Percentiles rank a stretch among this genome's conserved stretches.
Evolutionary conservation across 805 yeast genomes (phyloP).

Genomic region (Maudiozyma serrabonitensis): DNA sequence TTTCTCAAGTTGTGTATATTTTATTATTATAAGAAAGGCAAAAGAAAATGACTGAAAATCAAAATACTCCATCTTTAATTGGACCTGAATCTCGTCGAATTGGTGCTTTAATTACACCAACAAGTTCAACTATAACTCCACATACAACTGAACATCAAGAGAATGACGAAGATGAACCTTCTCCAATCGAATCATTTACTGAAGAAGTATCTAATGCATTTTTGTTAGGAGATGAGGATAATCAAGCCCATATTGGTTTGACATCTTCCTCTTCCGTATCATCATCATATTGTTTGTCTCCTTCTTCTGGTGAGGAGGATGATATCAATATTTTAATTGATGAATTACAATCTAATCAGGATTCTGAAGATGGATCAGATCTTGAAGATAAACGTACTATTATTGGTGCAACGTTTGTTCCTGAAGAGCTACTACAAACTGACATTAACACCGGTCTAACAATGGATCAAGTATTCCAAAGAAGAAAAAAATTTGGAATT

Average conservation of each 20-base stretch:
- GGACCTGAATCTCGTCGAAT: neutral
- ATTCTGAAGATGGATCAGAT: conserved; percentile 39
- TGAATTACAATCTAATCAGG: conserved; percentile 63
- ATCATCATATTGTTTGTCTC: neutral
- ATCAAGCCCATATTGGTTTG: too few relatives aligned
- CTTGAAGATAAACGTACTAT: conserved; percentile 41
- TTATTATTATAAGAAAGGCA: too few relatives aligned
- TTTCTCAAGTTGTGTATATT: too few relatives aligned
- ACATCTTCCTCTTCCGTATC: too few relatives aligned
- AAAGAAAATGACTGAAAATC: too few relatives aligned
- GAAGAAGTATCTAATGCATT: neutral
- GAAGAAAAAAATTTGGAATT: conserved; percentile 85
- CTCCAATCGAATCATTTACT: neutral
- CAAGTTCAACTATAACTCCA: neutral
- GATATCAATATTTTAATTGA: conserved; percentile 64
- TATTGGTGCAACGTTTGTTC: conserved; percentile 62
- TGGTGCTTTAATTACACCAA: neutral
- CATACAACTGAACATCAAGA: neutral
- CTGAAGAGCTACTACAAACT: conserved; percentile 76
- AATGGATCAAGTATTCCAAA: conserved; percentile 63
- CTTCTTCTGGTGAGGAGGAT: conserved; percentile 34
- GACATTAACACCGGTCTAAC: conserved; percentile 69
- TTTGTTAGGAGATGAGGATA: neutral
- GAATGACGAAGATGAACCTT: neutral
- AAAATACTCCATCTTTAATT: too few relatives aligned